Evolutionary conservation across 2,329 filamentous ascomycete genomes (phyloP), one percentile per base, ranked within the genome.

Genomic region (Didymella segeticola): DNA sequence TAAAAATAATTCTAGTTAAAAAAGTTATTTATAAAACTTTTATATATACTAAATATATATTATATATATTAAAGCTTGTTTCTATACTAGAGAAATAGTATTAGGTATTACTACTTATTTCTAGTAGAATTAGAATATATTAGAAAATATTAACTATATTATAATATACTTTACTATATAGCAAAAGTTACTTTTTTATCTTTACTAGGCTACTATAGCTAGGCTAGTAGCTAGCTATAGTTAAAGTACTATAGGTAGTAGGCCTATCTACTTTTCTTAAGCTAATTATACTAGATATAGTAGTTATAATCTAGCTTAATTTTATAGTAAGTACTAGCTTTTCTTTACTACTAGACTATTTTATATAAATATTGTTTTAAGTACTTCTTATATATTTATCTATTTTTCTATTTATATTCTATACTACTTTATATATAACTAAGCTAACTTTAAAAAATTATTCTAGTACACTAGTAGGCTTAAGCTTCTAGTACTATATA

Each of bases 261-360:
- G 9, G 43, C 43, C 25, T 22, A 30, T 2, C 14, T 15, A 10
- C 2, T 30, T 45, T 19, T 34, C 11, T 14, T 23, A 6, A 45
- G 42, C 42, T 34, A 45, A 5, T 31, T 11, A 10, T 17, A n/a
- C 30, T 31, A 33, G 11, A 46, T 30, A 27, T 17, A 46, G 30
- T 19, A 46, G 43, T 46, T 46, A 36, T 9, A 26, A 25, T 46
- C 43, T 46, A 36, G 43, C 30, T 46, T 27, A 34, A 46, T 46
- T 31, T 36, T 12, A 9, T 1, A 8, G 11, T 46, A 3, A 4
- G 11, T 45, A 4, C 1, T 17, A 11, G n/a, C 20, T 20, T 30
- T 45, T 33, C 11, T 45, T 20, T 45, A 45, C 7, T 34, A 17
- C 30, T 34, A 25, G 14, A 33, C 2, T 45, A 25, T 14, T 45